Conservation (phyloP, 257 asterid species). For the Solanum peruvianum region DNA sequence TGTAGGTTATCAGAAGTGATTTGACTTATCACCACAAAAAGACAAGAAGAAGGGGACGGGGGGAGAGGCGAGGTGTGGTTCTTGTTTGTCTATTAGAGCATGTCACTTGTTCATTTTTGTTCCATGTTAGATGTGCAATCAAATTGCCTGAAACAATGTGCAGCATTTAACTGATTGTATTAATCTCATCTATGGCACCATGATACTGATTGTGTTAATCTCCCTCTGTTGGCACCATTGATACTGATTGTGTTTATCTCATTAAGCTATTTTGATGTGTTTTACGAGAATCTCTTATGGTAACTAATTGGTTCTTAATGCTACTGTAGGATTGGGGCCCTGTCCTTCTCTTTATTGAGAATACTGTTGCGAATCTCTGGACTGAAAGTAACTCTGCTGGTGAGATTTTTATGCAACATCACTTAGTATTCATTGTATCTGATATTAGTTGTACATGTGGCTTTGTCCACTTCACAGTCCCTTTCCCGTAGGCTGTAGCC, state of each 20-base stretch:
- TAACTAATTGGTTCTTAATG: slow-evolving; percentile 6
- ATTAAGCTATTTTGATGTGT: background rate
- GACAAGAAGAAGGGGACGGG: background rate
- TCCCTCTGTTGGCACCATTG: background rate
- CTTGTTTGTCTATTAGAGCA: background rate
- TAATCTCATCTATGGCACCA: background rate
- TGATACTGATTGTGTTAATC: background rate
- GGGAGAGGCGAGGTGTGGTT: background rate
- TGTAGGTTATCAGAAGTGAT: background rate
- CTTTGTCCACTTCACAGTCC: background rate
- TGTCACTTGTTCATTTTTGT: background rate
- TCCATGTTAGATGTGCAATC: background rate
- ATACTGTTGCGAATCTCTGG: slow-evolving; percentile 51
- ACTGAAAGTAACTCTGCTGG: slow-evolving; percentile 37
- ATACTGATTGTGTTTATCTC: background rate
- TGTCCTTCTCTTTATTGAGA: slow-evolving; percentile 51
- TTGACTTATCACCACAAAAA: background rate
- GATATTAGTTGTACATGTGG: background rate
- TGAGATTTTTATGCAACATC: slow-evolving; percentile 19
- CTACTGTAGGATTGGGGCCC: slow-evolving; percentile 66
- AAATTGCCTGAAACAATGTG: background rate
- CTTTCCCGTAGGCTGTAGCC: background rate
- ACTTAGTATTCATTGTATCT: background rate
- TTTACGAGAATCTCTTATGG: background rate
- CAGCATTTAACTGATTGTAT: background rate